Evolutionary conservation across 495 filamentous ascomycete species (phyloP), one percentile per base, ranked within the genome.

Genomic region (Massariosphaeria phaeospora): DNA sequence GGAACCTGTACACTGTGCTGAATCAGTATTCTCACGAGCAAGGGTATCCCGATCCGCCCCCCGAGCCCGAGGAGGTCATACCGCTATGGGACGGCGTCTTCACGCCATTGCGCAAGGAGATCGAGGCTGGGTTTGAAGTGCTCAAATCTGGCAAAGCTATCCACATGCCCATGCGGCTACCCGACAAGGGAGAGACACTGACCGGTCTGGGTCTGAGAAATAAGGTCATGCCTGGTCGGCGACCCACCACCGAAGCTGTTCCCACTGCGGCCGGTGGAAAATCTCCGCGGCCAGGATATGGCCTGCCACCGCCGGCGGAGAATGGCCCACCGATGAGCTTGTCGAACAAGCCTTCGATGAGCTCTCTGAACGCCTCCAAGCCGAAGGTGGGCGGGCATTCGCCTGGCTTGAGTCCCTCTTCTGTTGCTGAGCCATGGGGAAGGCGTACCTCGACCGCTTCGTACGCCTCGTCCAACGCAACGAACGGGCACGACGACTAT

Each of bases 1-100:
- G 81, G 0, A 75, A 93, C 49, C 85, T 87, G 59, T 97, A 97
- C 70, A 95, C 91, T 10, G 74, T 82, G 0, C 72, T 96, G 2
- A 83, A 89, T 65, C 81, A 81, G 52, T 96, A 86, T 69, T 88
- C 86, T 56, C 73, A 84, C 48, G 79, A 85, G 21, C 73, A 82
- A 50, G 73, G 78, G 9, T 88, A 91, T 63, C 83, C 84, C 1
- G 85, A 83, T 8, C 85, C 87, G 12, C 79, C 88, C 0, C 85
- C 86, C 0, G 69, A 84, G 1, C 84, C 88, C 75, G 80, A 83
- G 18, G 79, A 85, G 29, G 79, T 95, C 0, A 73, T 94, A 41
- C 67, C 79, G 1, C 72, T 76, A 38, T 97, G 86, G 86, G 78
- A 86, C 35, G 69, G 66, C 7, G 76, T 75, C 51, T 88, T 84